phyloP scores from a whole-genome alignment of 148 eudicot genomes.

The Vaccinium darrowii region DNA sequence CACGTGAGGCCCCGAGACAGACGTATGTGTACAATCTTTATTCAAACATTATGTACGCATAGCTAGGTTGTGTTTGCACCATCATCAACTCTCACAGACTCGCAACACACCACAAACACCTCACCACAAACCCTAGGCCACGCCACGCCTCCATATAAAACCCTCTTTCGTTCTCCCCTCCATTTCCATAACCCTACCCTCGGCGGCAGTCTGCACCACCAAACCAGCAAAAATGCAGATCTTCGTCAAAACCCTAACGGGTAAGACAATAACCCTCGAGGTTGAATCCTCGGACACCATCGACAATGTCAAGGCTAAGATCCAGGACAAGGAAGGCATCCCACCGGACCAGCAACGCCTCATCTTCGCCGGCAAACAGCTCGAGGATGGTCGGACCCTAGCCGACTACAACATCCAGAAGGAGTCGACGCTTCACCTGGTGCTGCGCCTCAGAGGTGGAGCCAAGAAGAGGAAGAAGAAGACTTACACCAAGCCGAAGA shows the following conservation, averaged over 20 bases:
- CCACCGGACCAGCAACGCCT: slow-evolving; percentile 29
- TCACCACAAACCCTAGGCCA: slow-evolving; percentile 5
- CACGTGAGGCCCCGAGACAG: too few species aligned
- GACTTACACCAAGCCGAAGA: slow-evolving; percentile 33
- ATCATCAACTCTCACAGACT: background rate
- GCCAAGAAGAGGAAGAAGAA: slow-evolving; percentile 29
- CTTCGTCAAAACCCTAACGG: slow-evolving; percentile 26
- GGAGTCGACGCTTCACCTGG: slow-evolving; percentile 27
- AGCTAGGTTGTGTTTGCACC: background rate
- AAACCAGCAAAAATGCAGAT: slow-evolving; percentile 13
- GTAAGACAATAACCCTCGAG: slow-evolving; percentile 23
- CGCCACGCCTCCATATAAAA: background rate
- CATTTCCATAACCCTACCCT: background rate
- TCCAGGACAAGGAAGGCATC: slow-evolving; percentile 31
- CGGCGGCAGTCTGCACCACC: background rate
- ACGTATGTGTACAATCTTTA: too few species aligned
- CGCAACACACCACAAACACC: background rate
- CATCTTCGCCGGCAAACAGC: slow-evolving; percentile 32
- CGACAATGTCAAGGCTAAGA: slow-evolving; percentile 32
- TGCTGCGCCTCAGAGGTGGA: slow-evolving; percentile 20
- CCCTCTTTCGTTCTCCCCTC: background rate
- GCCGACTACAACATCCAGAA: slow-evolving; percentile 34
- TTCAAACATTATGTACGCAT: too few species aligned
- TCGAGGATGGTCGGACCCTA: slow-evolving; percentile 28
- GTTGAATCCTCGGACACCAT: slow-evolving; percentile 28